These are phyloP conservation scores for Penicillium egyptiacum DNA, from an alignment of 495 filamentous ascomycete genomes.

Conservation along the genomic window DNA sequence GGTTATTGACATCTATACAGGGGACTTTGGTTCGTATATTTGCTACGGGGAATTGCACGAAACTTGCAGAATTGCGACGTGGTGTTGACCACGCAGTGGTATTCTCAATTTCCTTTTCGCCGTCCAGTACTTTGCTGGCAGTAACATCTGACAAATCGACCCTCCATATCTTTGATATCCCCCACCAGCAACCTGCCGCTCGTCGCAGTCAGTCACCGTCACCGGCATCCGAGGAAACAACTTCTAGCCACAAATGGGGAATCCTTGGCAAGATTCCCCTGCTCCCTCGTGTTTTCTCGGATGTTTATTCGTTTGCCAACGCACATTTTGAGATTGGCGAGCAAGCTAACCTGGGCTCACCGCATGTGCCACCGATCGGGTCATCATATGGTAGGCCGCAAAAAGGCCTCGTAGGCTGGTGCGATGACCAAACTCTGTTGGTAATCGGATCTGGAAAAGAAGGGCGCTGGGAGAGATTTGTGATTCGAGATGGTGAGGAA, in stretches of 20 bases:
- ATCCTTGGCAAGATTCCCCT: constrained; percentile 74
- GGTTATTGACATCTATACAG: constrained; percentile 36
- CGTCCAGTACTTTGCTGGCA: constrained; percentile 72
- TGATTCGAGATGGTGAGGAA: constrained; percentile 61
- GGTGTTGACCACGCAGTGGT: constrained; percentile 86
- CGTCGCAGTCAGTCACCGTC: constrained; percentile 39
- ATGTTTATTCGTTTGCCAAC: constrained; percentile 77
- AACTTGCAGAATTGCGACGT: constrained; percentile 78
- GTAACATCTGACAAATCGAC: constrained; percentile 98
- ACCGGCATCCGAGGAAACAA: constrained; percentile 44
- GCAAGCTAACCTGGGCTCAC: constrained; percentile 51
- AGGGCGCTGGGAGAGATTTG: constrained; percentile 81
- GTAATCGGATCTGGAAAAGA: constrained; percentile 82
- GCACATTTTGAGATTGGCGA: constrained; percentile 77
- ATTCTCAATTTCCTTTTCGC: constrained; percentile 84
- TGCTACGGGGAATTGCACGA: constrained; percentile 71
- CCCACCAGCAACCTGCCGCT: constrained; percentile 36
- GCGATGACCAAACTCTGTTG: constrained; percentile 62
- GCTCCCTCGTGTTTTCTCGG: constrained; percentile 77
- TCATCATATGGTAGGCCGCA: constrained; percentile 56
- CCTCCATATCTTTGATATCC: constrained; percentile 86
- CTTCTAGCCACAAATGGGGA: constrained; percentile 71
- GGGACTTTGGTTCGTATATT: constrained; percentile 88
- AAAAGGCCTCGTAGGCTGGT: constrained; percentile 79
- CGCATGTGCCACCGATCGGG: constrained; percentile 43